Evolutionary conservation across 2,329 filamentous ascomycete species (phyloP).

Genomic region (Fusarium staphyleae): DNA sequence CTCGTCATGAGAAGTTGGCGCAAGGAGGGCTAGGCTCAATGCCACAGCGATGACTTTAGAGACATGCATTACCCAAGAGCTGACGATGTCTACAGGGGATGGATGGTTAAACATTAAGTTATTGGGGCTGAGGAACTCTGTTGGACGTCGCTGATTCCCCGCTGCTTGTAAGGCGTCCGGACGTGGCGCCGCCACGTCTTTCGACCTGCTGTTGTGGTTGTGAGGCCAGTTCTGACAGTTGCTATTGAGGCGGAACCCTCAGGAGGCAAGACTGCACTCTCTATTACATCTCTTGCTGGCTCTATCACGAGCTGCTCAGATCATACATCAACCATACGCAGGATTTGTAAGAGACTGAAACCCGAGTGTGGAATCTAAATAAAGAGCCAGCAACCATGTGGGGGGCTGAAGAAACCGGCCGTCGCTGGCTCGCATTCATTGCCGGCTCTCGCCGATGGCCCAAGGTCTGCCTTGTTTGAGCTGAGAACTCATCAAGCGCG

Average conservation of each 20-base stretch:
- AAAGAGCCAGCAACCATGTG: constrained; percentile 5
- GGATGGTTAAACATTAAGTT: too few relatives aligned
- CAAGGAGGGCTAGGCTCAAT: not conserved
- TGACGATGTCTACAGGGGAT: not conserved
- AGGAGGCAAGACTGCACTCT: not conserved
- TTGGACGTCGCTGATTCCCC: constrained; percentile 23
- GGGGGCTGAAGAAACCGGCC: constrained; percentile 10
- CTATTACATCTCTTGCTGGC: not conserved
- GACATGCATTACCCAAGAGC: constrained; percentile 1
- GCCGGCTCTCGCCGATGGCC: constrained; percentile 31
- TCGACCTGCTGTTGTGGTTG: constrained; percentile 31
- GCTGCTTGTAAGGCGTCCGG: constrained; percentile 32
- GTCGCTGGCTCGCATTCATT: constrained; percentile 21
- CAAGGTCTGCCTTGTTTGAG: constrained; percentile 1
- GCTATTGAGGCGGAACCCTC: constrained; percentile 11
- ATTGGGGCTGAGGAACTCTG: constrained; percentile 29
- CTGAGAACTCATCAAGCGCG: not conserved
- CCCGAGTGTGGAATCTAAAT: not conserved
- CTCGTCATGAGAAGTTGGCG: constrained; percentile 5
- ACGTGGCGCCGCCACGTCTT: constrained; percentile 39
- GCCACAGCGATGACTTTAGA: constrained; percentile 5
- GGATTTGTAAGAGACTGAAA: too few relatives aligned
- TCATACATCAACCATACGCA: too few relatives aligned
- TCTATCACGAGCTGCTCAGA: not conserved
- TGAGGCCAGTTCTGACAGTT: constrained; percentile 19